These are phyloP conservation scores for Marasmius fiardii DNA, from an alignment of 1,284 basidiomycete genomes.

Conservation along the genomic window DNA sequence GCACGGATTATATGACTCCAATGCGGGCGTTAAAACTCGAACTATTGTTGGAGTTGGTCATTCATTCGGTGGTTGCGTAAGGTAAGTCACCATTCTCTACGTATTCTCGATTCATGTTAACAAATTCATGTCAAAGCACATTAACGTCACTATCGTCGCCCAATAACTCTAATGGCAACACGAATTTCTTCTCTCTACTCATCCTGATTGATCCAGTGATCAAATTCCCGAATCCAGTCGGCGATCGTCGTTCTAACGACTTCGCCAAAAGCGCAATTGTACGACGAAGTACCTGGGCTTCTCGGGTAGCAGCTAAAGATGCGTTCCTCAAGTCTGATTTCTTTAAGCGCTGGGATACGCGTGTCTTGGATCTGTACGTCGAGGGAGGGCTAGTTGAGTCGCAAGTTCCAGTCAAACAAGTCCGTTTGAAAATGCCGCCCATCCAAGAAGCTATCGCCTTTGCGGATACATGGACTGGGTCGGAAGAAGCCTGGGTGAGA, in stretches of 20 bases:
- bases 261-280: constrained; percentile 49
- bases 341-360: constrained; percentile 73
- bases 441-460: constrained; percentile 59
- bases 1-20: constrained; percentile 35
- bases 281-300: constrained; percentile 64
- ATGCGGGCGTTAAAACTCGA: constrained; percentile 22
- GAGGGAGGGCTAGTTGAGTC: constrained; percentile 53
- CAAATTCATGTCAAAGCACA: constrained; percentile 1
- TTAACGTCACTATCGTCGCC: constrained; percentile 6
- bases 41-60: constrained; percentile 72
- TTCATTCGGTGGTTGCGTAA: constrained; percentile 75
- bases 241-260: constrained; percentile 12
- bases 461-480: constrained; percentile 34
- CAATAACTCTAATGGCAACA: constrained; percentile 59
- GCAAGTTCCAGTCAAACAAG: constrained; percentile 13
- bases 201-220: constrained; percentile 83
- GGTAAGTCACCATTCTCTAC: constrained; percentile 38
- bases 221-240: constrained; percentile 23
- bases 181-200: constrained; percentile 64
- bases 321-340: constrained; percentile 59
- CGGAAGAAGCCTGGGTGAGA: constrained; percentile 41
- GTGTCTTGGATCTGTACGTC: constrained; percentile 65
- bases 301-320: constrained; percentile 57
- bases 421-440: constrained; percentile 60
- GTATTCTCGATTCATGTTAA: background rate